Base-by-base conservation (phyloP, 148 eudicot species). In the Mesembryanthemum crystallinum region DNA sequence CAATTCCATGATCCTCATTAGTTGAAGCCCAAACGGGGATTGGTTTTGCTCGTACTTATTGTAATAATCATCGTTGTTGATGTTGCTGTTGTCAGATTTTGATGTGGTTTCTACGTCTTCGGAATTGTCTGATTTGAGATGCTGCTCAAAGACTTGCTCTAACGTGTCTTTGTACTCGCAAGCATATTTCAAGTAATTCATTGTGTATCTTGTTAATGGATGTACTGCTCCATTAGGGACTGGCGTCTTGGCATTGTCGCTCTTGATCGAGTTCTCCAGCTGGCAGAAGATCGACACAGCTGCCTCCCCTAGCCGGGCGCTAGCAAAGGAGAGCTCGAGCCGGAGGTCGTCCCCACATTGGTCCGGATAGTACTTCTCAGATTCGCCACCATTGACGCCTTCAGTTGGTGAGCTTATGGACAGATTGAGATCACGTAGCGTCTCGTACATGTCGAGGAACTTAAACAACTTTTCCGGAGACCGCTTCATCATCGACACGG, bases 181-280 rank as follows among this genome's bases (percentile, higher is more conserved):
- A 0, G 96, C 89, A 24, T 75, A 85, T 62, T 88, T 83, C 0
- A 94, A 77, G 47, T 94, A 94, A 78, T 94, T 90, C 91, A 94
- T 83, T 37, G 84, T 85, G 91, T 89, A 92, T 57, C 89, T 85
- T 60, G 97, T 92, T 29, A 90, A 45, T 0, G 98, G 96, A 73
- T 94, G 98, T 47, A 94, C 97, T 0, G 96, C 97, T 0, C 98
- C 97, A 14, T 87, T 89, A 0, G 97, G 90, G 13, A 89, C 97
- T 3, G 89, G 87, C 2, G 88, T 90, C 81, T 87, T 92, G 1
- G 81, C 82, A 2, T 73, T 76, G 15, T 94, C 96, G 3, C 82
- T 71, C 80, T 90, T 90, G 73, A 94, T 94, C 0, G 96, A 87
- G 71, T 76, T 89, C 39, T 90, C 97, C 0, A 94, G 81, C 37